Evolutionary conservation across 2,329 filamentous ascomycete species (phyloP).

Genomic region (Camillea tinctor): DNA sequence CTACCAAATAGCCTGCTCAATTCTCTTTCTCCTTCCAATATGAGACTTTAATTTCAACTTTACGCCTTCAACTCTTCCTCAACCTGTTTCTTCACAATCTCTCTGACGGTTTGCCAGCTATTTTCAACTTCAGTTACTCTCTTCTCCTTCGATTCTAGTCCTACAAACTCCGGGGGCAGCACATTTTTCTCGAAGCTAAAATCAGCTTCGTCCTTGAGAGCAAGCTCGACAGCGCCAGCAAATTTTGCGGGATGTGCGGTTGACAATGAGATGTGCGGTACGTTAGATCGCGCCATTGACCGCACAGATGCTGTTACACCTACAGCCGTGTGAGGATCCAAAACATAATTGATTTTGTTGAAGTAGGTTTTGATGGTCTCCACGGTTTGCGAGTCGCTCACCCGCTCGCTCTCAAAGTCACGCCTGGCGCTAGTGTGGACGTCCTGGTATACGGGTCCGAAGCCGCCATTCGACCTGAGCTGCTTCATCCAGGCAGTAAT

Average conservation of each 20-base stretch:
- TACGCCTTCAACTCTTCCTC: conserved; percentile 56
- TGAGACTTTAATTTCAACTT: background rate
- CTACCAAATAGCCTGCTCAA: background rate
- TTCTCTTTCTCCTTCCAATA: background rate
- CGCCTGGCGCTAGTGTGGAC: conserved; percentile 69
- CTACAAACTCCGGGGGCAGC: conserved; percentile 77
- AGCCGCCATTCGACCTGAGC: conserved; percentile 79
- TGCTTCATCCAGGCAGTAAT: conserved; percentile 76
- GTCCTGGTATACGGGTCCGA: conserved; percentile 70
- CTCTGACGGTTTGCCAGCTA: conserved; percentile 72
- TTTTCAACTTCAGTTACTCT: conserved; percentile 68
- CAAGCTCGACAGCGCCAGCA: conserved; percentile 76
- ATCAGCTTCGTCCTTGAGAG: conserved; percentile 66
- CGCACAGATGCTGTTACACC: conserved; percentile 75
- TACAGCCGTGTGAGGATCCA: conserved; percentile 91
- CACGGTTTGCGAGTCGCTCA: conserved; percentile 65
- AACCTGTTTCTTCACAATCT: conserved; percentile 73
- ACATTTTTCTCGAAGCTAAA: conserved; percentile 76
- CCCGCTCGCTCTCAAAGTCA: conserved; percentile 79
- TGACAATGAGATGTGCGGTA: conserved; percentile 79
- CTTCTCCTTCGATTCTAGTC: conserved; percentile 72
- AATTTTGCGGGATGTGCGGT: conserved; percentile 98
- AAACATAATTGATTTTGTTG: conserved; percentile 61
- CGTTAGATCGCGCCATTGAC: conserved; percentile 56
- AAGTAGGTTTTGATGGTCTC: conserved; percentile 62